Conservation (phyloP, 345 rosid genomes). For the Triadica sebifera region DNA sequence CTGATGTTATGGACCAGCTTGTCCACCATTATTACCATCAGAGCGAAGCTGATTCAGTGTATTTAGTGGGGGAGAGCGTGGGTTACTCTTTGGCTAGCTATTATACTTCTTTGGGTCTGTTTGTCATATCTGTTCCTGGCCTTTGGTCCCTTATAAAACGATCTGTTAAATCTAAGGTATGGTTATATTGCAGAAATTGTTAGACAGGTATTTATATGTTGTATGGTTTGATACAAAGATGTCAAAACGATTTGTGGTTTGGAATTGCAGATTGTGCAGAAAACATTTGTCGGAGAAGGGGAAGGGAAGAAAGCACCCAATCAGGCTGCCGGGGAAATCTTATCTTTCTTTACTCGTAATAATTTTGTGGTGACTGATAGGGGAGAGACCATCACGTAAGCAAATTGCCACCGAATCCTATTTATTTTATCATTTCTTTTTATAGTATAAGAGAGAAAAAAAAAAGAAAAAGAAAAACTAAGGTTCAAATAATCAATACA, state of each 20-base stretch:
- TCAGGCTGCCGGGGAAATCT: constrained; percentile 80
- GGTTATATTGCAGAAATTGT: not conserved
- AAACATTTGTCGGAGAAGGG: constrained; percentile 61
- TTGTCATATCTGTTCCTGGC: constrained; percentile 90
- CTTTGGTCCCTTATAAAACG: constrained; percentile 99
- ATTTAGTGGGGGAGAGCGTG: constrained; percentile 34
- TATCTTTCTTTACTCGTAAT: constrained; percentile 83
- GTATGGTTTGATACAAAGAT: too few species aligned
- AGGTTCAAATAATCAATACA: too few species aligned
- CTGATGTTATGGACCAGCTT: too few species aligned
- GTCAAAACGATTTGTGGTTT: too few species aligned
- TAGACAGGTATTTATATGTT: not conserved
- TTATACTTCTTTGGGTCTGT: constrained; percentile 87
- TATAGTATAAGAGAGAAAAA: too few species aligned
- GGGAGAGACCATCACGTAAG: constrained; percentile 95
- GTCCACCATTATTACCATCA: too few species aligned
- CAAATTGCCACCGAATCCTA: not conserved
- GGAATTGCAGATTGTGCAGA: constrained; percentile 69
- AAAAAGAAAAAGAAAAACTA: too few species aligned
- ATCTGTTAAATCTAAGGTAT: constrained; percentile 70
- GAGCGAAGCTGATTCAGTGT: too few species aligned
- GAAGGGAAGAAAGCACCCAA: constrained; percentile 57
- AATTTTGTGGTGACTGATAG: constrained; percentile 71
- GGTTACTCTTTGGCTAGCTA: constrained; percentile 91
- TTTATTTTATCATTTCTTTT: too few species aligned